Base-by-base conservation (phyloP, 257 asterid genomes). In the Orobanche coerulescens region DNA sequence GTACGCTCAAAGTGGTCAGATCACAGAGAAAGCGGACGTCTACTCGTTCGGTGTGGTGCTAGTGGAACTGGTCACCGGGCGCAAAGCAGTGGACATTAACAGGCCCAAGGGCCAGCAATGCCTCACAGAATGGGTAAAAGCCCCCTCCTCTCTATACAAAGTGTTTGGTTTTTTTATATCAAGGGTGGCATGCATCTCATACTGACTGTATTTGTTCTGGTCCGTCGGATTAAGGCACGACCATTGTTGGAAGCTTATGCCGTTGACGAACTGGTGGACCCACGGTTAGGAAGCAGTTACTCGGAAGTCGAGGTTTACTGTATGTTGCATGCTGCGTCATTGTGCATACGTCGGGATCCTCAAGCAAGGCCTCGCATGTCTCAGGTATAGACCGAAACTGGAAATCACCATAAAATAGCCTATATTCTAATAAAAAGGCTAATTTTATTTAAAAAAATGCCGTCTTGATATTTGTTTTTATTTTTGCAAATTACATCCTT, bases 1-100 rank as follows among this genome's bases (percentile, higher is more conserved):
- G 75, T 93, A 93, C 78, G 97, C 99, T 39, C 96, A 93, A 79
- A 93, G 99, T 43, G 97, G 99, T n/a, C 97, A 93, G 71, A 89
- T 93, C 67, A 89, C 99, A 0, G 96, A 86, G 30, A 93, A 89
- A 62, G 96, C 99, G 3, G 99, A 93, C 20, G 95, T 83, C 20
- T 93, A 89, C 80, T 89, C 99, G 3, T 89, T 93, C 66, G 99
- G 99, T 4, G 99, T 93, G 63, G 99, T 93, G 20, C 62, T 93
- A 36, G 92, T 89, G 51, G 97, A 93, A 85, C 94, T 93, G 19
- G 89, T 89, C 3, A 93, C 97, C 0, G 99, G 97, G 7, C 87
- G 95, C 44, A 86, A 89, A 73, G 97, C 97, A 7, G 95, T 93
- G 55, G 99, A 93, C 73, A 78, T 89, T 33, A 84, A 79, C 73